Conservation (phyloP, 2,329 filamentous ascomycete species). For the Diaporthe citri region DNA sequence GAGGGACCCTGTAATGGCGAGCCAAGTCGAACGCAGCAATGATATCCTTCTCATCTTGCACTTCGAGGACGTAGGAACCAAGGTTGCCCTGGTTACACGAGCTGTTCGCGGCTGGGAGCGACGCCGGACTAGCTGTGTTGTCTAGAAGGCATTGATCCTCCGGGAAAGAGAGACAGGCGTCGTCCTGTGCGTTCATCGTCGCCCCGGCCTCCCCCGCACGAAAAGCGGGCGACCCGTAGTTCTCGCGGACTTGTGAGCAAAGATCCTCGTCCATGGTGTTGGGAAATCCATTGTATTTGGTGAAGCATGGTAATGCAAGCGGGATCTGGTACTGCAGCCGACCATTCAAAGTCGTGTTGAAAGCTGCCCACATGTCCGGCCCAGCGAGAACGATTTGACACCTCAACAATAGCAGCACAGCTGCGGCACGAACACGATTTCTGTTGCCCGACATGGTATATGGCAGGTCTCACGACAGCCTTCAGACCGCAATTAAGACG, state of each 20-base stretch:
- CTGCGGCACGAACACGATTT: neutral
- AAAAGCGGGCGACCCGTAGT: constrained; percentile 46
- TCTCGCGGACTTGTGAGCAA: constrained; percentile 44
- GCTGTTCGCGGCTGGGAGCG: constrained; percentile 39
- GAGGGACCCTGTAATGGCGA: constrained; percentile 43
- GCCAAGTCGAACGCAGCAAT: constrained; percentile 42
- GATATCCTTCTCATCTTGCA: constrained; percentile 42
- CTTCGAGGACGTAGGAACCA: constrained; percentile 44
- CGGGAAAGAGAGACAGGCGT: constrained; percentile 45
- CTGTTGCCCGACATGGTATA: neutral
- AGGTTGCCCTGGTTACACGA: constrained; percentile 48
- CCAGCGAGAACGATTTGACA: neutral
- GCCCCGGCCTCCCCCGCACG: constrained; percentile 43
- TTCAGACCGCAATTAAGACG: neutral
- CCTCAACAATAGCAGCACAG: neutral
- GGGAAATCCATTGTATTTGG: constrained; percentile 44
- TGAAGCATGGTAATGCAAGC: constrained; percentile 48
- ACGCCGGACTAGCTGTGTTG: constrained; percentile 42
- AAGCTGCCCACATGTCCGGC: neutral
- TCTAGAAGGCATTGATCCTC: constrained; percentile 48
- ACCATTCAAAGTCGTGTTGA: constrained; percentile 8
- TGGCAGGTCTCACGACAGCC: too few relatives aligned
- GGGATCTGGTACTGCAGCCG: neutral
- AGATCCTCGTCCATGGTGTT: constrained; percentile 39
- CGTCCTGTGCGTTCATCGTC: constrained; percentile 47